Evolutionary conservation across 208 protist genomes (phyloP), one percentile per base, ranked within the genome.

Genomic region (Trypanosoma cruzi): DNA sequence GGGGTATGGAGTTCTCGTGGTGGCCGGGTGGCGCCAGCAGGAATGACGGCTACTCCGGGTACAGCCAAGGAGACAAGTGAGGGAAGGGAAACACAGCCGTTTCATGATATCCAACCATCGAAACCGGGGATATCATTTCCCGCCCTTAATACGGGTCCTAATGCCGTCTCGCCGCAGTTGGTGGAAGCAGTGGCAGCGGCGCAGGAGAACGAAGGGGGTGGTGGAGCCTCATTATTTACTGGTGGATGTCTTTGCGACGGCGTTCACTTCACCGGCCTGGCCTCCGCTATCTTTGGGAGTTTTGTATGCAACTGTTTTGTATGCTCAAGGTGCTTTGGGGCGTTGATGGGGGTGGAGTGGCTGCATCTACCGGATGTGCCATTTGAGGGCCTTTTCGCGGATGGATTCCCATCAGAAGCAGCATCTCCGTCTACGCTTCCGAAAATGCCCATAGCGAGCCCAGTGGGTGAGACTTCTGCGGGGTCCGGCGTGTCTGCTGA

Each of bases 241-340:
- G 86, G 82, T 11, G 14, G 69, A 10, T 95, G 89, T 67, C 63
- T 92, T 31, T 95, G 89, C 72, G 79, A 81, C 14, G 68, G 68
- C 13, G 50, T 72, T 14, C 61, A 54, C 13, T 60, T 82, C 36
- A 24, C 16, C 46, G 80, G 82, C 7, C 68, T 63, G 31, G 71
- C 90, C 16, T 95, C 86, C 42, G 68, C 65, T 64, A 86, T 95
- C 32, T 95, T 86, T 69, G 89, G 89, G 55, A 86, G 81, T 24
- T 92, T 95, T 62, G 58, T 92, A 5, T 95, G 89, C 49, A 71
- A 75, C 50, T 95, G 89, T 53, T 28, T 77, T 22, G 86, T 77
- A 5, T 95, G 89, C 58, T 68, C 64, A 8, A 68, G 77, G 13
- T 71, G 84, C 16, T 87, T 56, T 52, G 73, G 81, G n/a, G 60